Evolutionary conservation across 116 monocot species (phyloP), one percentile per base, ranked within the genome.

Genomic region (Cymodocea nodosa): DNA sequence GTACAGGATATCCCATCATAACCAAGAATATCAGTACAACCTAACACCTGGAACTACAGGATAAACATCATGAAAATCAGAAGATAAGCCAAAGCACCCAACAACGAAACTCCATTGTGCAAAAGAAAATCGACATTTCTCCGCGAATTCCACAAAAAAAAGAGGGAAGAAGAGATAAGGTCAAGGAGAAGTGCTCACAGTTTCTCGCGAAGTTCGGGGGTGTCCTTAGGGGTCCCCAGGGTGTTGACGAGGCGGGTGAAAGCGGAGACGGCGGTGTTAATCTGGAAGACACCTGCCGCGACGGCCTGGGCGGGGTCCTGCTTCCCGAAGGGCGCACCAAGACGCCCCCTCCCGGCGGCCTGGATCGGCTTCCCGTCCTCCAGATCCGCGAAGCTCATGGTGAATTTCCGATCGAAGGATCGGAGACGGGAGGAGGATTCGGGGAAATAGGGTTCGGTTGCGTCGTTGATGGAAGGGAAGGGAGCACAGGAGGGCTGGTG

Each of bases 141-240:
- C 56, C 19, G 3, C 2, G 16, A 37, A 62, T 18, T 17, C 36
- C 6, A n/a, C 36, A 17, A 2, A 5, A 17, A 25, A 5, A 36
- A 30, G 30, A n/a, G n/a, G n/a, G n/a, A n/a, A n/a, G n/a, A 12
- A 25, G 30, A 2, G 30, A 22, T 16, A 18, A 40, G 8, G 11
- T 3, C 0, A n/a, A 18, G 18, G 19, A 18, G n/a, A 16, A 17
- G 37, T 37, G 51, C 68, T 68, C 24, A 74, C 74, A 74, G 67
- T 52, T 68, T 74, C 39, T 74, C 74, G 14, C 68, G 74, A 23
- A 74, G 74, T 12, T 74, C 68, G 17, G 74, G 74, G 24, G 74
- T 68, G 37, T 74, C 74, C 74, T 74, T 74, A 36, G 74, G 61
- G 10, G 74, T 74, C 34, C 74, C 74, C 35, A 74, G 67, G 40